phyloP scores from a whole-genome alignment of 768 basidiomycete genomes.

The Tricholoma bakamatsutake region DNA sequence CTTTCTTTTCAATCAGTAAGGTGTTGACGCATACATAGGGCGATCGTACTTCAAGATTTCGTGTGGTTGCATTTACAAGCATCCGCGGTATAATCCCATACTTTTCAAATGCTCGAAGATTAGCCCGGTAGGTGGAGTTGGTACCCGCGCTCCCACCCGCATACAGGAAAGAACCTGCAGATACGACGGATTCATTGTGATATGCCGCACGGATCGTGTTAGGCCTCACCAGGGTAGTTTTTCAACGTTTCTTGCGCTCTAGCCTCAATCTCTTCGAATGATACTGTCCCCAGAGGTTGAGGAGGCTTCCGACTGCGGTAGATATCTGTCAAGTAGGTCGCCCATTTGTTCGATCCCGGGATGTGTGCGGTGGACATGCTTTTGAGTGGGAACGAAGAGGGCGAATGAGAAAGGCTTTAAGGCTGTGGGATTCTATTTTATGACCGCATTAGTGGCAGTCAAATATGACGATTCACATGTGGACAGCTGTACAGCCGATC shows the following conservation, averaged over 20 bases:
- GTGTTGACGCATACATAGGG: background rate
- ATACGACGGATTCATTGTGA: background rate
- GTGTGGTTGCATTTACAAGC: slow-evolving; percentile 54
- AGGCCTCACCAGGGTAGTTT: slow-evolving; percentile 39
- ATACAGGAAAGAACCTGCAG: slow-evolving; percentile 63
- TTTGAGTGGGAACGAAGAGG: background rate
- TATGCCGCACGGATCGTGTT: background rate
- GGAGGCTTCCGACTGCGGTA: slow-evolving; percentile 35
- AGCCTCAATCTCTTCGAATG: slow-evolving; percentile 57
- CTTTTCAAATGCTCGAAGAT: slow-evolving; percentile 55
- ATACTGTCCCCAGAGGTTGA: slow-evolving; percentile 53
- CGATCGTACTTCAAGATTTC: slow-evolving; percentile 50
- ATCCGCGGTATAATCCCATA: slow-evolving; percentile 80
- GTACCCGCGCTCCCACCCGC: slow-evolving; percentile 75
- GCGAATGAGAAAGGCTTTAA: background rate
- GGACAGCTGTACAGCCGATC: too few species aligned
- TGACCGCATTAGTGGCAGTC: too few species aligned
- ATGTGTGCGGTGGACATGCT: background rate
- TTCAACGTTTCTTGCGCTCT: slow-evolving; percentile 60
- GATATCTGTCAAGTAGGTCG: slow-evolving; percentile 32
- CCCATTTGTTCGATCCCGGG: slow-evolving; percentile 26
- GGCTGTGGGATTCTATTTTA: background rate
- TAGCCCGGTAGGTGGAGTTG: slow-evolving; percentile 58
- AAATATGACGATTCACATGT: too few species aligned
- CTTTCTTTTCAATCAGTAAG: slow-evolving; percentile 24